phyloP scores from a whole-genome alignment of 805 yeast genomes.

The Saccharomycopsis fibuligera region DNA sequence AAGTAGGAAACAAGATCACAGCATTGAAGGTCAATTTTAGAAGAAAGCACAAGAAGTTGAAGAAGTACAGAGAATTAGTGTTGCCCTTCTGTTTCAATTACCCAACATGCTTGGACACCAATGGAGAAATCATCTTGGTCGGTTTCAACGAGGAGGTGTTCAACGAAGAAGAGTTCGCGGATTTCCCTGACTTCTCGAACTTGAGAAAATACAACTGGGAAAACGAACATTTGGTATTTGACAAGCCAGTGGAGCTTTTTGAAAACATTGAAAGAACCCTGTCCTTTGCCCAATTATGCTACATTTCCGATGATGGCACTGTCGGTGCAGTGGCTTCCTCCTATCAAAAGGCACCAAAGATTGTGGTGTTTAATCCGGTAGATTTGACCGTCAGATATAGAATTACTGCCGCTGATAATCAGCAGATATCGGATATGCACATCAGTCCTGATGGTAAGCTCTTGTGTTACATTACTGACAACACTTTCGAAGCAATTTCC shows the following conservation, averaged over 20 bases:
- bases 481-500: slow-evolving; percentile 45
- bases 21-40: slow-evolving; percentile 54
- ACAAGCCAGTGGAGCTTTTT: slow-evolving; percentile 53
- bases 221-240: slow-evolving; percentile 55
- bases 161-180: slow-evolving; percentile 36
- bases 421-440: slow-evolving; percentile 57
- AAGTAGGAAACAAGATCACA: slow-evolving; percentile 77
- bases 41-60: slow-evolving; percentile 36
- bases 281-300: slow-evolving; percentile 31
- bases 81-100: slow-evolving; percentile 67
- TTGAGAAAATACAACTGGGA: slow-evolving; percentile 53
- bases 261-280: slow-evolving; percentile 37
- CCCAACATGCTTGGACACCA: slow-evolving; percentile 75
- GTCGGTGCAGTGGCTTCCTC: slow-evolving; percentile 68
- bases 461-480: slow-evolving; percentile 55
- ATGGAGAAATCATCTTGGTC: slow-evolving; percentile 45
- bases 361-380: slow-evolving; percentile 52
- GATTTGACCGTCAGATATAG: slow-evolving; percentile 48
- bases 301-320: slow-evolving; percentile 50
- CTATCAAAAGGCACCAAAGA: slow-evolving; percentile 43
- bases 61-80: slow-evolving; percentile 56
- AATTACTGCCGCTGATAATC: slow-evolving; percentile 41
- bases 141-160: slow-evolving; percentile 71
- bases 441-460: slow-evolving; percentile 63
- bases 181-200: slow-evolving; percentile 26